These are phyloP conservation scores for Brasilioporus rufonigricans DNA, from an alignment of 768 basidiomycete genomes.

Conservation along the genomic window DNA sequence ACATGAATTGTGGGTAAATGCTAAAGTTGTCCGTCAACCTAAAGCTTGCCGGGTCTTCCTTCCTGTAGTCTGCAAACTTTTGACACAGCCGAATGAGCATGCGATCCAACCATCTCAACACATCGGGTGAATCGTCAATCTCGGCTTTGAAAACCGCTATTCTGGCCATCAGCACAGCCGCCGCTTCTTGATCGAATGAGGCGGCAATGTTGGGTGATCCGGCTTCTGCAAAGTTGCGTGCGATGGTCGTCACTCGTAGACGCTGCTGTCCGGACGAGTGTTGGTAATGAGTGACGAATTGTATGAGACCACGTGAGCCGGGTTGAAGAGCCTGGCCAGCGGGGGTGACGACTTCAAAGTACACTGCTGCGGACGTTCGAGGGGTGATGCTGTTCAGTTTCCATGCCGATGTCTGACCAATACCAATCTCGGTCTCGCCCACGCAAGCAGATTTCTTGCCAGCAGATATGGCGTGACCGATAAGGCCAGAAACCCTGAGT, in stretches of 20 bases:
- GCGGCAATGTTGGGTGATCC: conserved; percentile 92
- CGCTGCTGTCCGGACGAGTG: conserved; percentile 95
- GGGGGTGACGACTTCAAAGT: conserved; percentile 98
- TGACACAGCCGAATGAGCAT: conserved; percentile 99
- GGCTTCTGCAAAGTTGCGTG: conserved; percentile 95
- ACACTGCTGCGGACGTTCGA: conserved; percentile 84
- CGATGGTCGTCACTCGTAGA: conserved; percentile 95
- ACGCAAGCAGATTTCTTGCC: conserved; percentile 96
- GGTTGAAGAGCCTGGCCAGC: conserved; percentile 90
- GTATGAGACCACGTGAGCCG: conserved; percentile 90
- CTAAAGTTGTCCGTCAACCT: conserved; percentile 92
- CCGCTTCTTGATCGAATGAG: conserved; percentile 97
- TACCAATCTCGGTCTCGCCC: conserved; percentile 98
- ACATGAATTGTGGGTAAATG: conserved; percentile 99
- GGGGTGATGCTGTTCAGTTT: conserved; percentile 91
- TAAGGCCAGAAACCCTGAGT: conserved; percentile 95
- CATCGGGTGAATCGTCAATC: conserved; percentile 96
- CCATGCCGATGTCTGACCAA: conserved; percentile 98
- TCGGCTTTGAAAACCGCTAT: conserved; percentile 99
- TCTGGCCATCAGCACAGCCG: conserved; percentile 96
- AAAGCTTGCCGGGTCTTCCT: conserved; percentile 96
- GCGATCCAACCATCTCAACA: conserved; percentile 93
- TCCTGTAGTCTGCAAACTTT: conserved; percentile 98
- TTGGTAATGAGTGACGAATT: conserved; percentile 98
- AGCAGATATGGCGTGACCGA: conserved; percentile 95